Evolutionary conservation across 2,329 filamentous ascomycete species (phyloP), one percentile per base, ranked within the genome.

Genomic region (Beauveria bassiana): DNA sequence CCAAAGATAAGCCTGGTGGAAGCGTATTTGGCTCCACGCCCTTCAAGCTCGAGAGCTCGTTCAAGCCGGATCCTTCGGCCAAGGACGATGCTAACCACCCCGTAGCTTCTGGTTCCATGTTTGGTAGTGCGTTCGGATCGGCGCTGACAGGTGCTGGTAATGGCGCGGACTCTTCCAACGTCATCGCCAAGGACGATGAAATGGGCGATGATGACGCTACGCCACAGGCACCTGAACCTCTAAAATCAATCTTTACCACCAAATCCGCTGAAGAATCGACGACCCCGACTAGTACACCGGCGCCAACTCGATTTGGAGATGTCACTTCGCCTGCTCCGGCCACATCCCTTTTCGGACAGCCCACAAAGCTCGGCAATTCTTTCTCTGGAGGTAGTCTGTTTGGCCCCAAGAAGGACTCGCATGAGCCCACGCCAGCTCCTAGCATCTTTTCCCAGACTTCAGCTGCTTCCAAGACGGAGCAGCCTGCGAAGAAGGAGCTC

Each of bases 21-120:
- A 67, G 61, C 56, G 70, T 64, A 8, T 81, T 84, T 68, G 79
- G 78, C 28, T 79, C 79, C n/a, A 73, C 77, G 18, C 80, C 83
- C 0, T 91, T 91, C 74, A 87, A 88, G 66, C 77, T 91, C 18
- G 81, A 82, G 45, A 86, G 84, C 34, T 86, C 83, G 1, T 91
- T 91, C 74, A 85, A 86, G 68, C 79, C 80, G 9, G 87, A 90
- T 65, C 80, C 82, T 6, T 79, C 80, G 50, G 78, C 82, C 1
- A 85, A 84, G 62, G 81, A 88, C 26, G 84, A 87, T 62, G 73
- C 79, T 42, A 78, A 81, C 9, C 82, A 81, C 64, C 75, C 81
- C 18, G 70, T 72, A 24, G 71, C 67, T 12, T 58, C 67, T n/a
- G 76, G 77, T 14, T 78, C 75, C 2, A 66, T 88, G 65, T 89